Evolutionary conservation across 1,284 basidiomycete genomes (phyloP), one percentile per base, ranked within the genome.

Genomic region (Boletus coffeatus): DNA sequence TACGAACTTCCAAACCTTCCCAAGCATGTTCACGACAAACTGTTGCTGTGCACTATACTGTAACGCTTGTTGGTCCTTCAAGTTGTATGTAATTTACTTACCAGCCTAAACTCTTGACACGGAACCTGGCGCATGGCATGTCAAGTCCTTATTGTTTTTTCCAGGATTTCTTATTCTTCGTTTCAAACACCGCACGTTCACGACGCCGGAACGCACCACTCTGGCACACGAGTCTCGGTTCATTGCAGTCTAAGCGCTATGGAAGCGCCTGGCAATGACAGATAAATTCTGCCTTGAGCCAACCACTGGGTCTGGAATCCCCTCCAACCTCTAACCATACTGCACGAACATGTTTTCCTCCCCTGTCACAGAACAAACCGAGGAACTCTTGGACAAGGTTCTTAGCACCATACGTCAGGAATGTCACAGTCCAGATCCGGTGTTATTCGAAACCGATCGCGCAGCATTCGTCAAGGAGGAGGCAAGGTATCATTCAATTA

Each of bases 211-310:
- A 18, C 48, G 18, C 11, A 10, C 46, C 18, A 21, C 18, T 39
- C 37, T 36, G 21, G 10, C 7, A 43, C 32, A 60, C 39, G 29
- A 14, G 32, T 13, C 16, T 56, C 48, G 37, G 43, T 56, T 8
- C 14, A 29, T 53, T 14, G 8, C 50, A 14, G 8, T 32, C 16
- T 32, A 53, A 32, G 21, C 46, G 64, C 18, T 56, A 14, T 62
- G 56, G 9, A 32, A 56, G 2, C 50, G 34, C 57, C 10, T 60
- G 37, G 41, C 46, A 57, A 34, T 43, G 36, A 34, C 34, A 29
- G 10, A 70, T 70, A 70, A 69, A 71, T 69, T 52, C 13, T 21
- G 10, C 29, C 8, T 52, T 52, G 48, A 7, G 11, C 18, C 1
- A 25, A 8, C 52, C 4, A 14, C 32, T 32, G 32, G 1, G 10